Percentiles rank a stretch among this genome's conserved stretches.
phyloP scores from a whole-genome alignment of 225 moss, liverwort and hornwort species.

The Sphagnum tenellum region DNA sequence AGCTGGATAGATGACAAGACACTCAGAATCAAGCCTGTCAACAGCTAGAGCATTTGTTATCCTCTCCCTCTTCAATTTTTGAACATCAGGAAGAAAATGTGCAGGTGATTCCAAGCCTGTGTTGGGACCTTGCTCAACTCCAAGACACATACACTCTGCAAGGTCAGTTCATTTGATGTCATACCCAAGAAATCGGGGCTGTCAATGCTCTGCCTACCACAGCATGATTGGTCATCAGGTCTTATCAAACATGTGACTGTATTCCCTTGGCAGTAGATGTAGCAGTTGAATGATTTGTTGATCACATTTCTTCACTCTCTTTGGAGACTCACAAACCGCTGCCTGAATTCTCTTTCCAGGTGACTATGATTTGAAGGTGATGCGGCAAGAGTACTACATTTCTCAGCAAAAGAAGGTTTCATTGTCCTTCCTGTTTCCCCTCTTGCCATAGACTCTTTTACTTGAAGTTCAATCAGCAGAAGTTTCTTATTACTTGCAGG shows the following conservation, averaged over 20 bases:
- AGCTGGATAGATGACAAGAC: too few species aligned
- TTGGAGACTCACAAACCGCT: too few species aligned
- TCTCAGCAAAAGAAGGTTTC: conserved; percentile 86
- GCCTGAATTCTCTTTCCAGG: conserved; percentile 19
- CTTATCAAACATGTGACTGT: too few species aligned
- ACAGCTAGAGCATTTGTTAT: not conserved
- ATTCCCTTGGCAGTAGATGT: too few species aligned
- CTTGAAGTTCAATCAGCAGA: too few species aligned
- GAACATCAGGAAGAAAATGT: not conserved
- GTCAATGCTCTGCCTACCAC: too few species aligned
- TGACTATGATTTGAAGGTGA: conserved; percentile 96
- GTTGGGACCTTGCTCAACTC: conserved; percentile 96
- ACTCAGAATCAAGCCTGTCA: too few species aligned
- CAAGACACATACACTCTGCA: conserved; percentile 97
- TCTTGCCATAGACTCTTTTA: not conserved
- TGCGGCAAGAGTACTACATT: conserved; percentile 96
- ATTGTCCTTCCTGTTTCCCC: not conserved
- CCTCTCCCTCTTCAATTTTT: not conserved
- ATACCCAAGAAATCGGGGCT: too few species aligned
- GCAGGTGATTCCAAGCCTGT: conserved; percentile 76
- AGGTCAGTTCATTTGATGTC: conserved; percentile 20
- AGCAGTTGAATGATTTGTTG: too few species aligned
- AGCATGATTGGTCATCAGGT: too few species aligned
- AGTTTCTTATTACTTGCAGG: too few species aligned
- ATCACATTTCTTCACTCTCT: too few species aligned